Evolutionary conservation across 768 basidiomycete species (phyloP), one percentile per base, ranked within the genome.

Genomic region (Pulveroboletus sp.): DNA sequence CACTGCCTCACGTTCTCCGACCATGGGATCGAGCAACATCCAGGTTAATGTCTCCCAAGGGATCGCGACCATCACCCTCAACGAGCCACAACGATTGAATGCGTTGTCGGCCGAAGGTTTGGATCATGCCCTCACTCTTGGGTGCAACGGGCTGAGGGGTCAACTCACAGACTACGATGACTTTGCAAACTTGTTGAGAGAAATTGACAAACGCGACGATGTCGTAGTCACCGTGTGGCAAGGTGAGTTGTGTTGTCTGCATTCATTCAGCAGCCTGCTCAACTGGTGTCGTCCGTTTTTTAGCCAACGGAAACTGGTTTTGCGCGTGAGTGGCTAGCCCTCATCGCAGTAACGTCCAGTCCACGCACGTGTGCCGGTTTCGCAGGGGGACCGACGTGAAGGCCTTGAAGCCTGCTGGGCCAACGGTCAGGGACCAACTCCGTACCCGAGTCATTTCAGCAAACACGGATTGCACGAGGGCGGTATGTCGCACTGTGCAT

Each of bases 291-390:
- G 40, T 35, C 35, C 17, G 17, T 13, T 4, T 2, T 40, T 5
- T 39, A 84, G 84, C 81, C 9, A 81, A 72, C 31, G 85, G 85
- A 3, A 77, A 72, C 53, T 86, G 83, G 83, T 86, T 87, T 64
- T 87, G 83, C 70, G 77, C 84, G 84, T 86, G 61, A 60, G 83
- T 67, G 15, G 5, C 30, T 37, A 49, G 42, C 37, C 24, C n/a
- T 37, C 14, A n/a, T 10, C 5, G 27, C 32, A 6, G 30, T 15
- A 28, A 28, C 43, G 40, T 17, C 30, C 44, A 15, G 5, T 33
- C 41, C 8, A 18, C 43, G 32, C 14, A 50, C 47, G 30, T 52
- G 32, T 6, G 27, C 31, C 21, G 39, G 9, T 38, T 44, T 33
- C 28, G 32, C 54, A 86, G 84, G 17, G 84, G 84, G 5, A 83